phyloP scores from a whole-genome alignment of 164 flowering plant genomes.

The Paratinospora sagittata region DNA sequence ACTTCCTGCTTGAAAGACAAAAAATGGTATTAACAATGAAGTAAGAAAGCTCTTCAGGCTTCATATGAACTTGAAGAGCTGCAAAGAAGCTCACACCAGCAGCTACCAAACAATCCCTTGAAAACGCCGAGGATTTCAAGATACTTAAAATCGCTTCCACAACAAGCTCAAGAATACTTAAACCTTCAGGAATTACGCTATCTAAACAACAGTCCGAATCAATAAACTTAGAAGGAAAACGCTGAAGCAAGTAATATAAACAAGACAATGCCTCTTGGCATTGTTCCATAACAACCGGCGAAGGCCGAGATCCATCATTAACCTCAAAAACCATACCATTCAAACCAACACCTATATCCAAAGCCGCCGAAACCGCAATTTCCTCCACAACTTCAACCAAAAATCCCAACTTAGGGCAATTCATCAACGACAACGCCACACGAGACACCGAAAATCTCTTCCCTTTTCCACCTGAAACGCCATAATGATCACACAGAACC shows the following conservation, averaged over 20 bases:
- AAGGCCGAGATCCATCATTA: constrained; percentile 52
- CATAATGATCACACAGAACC: constrained; percentile 56
- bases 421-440: constrained; percentile 69
- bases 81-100: constrained; percentile 93
- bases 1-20: constrained; percentile 22
- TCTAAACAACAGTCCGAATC: constrained; percentile 7
- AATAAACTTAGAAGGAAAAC: constrained; percentile 61
- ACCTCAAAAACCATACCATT: constrained; percentile 48
- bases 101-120: constrained; percentile 90
- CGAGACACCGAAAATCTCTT: constrained; percentile 67
- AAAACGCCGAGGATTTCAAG: constrained; percentile 61
- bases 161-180: constrained; percentile 37
- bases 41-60: constrained; percentile 53
- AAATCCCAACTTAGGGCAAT: constrained; percentile 75
- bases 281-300: constrained; percentile 90
- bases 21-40: constrained; percentile 52
- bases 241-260: constrained; percentile 85
- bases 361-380: constrained; percentile 51
- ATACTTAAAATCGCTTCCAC: constrained; percentile 43
- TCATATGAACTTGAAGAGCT: constrained; percentile 70
- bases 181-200: constrained; percentile 15
- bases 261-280: constrained; percentile 95
- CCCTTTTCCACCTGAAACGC: constrained; percentile 34
- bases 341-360: constrained; percentile 59
- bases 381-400: constrained; percentile 62